phyloP scores from a whole-genome alignment of 2,329 filamentous ascomycete species.

The Gyromitra esculenta region DNA sequence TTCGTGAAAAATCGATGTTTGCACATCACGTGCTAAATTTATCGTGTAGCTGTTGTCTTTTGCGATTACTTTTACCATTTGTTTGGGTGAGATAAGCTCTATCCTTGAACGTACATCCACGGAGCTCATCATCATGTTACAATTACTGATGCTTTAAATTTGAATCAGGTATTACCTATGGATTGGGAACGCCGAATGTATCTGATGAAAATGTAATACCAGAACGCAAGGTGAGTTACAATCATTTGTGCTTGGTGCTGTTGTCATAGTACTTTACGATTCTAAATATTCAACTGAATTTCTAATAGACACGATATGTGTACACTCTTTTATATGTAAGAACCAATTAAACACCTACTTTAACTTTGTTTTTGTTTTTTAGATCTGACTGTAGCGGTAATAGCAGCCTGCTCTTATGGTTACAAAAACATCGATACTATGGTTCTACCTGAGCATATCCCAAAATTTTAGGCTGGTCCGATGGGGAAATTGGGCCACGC shows the following conservation, averaged over 20 bases:
- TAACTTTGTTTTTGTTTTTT: conserved; percentile 11
- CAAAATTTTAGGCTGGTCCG: conserved; percentile 80
- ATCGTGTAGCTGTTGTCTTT: conserved; percentile 63
- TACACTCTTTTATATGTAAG: conserved; percentile 58
- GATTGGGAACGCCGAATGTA: conserved; percentile 1
- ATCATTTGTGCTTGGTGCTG: neutral
- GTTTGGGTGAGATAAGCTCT: conserved; percentile 57
- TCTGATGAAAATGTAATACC: neutral
- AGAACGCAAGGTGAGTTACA: conserved; percentile 27
- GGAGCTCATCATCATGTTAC: no score
- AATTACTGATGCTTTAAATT: neutral
- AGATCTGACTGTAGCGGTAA: neutral
- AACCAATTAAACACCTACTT: conserved; percentile 22
- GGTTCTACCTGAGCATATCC: conserved; percentile 87
- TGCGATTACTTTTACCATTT: conserved; percentile 59
- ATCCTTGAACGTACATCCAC: neutral
- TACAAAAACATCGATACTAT: conserved; percentile 89
- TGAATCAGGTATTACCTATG: conserved; percentile 10
- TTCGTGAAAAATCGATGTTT: neutral
- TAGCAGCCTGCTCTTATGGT: conserved; percentile 90
- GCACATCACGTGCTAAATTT: conserved; percentile 25
- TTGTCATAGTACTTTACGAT: conserved; percentile 58
- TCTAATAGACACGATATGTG: conserved; percentile 68
- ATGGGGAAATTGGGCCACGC: conserved; percentile 80
- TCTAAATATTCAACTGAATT: conserved; percentile 62